phyloP scores from a whole-genome alignment of 2,329 filamentous ascomycete genomes.

The Trichoderma atroviride region DNA sequence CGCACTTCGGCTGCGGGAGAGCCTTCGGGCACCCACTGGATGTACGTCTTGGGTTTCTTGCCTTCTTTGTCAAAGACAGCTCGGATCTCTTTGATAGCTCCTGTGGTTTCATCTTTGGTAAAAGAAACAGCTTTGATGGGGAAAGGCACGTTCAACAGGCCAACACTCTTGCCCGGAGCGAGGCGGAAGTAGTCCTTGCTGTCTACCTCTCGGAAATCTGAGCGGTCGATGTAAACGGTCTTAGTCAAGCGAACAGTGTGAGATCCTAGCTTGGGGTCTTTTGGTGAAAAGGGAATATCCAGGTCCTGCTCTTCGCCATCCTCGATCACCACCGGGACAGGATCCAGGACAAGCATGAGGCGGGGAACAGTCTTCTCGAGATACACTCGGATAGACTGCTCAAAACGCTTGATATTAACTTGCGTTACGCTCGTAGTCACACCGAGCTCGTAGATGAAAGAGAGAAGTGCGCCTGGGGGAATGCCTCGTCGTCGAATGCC shows the following conservation, averaged over 20 bases:
- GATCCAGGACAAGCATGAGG: constrained; percentile 86
- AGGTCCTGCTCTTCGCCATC: constrained; percentile 63
- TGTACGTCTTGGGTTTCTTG: constrained; percentile 73
- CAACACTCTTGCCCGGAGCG: constrained; percentile 74
- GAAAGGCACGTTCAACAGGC: constrained; percentile 71
- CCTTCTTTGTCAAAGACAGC: constrained; percentile 67
- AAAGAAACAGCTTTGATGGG: constrained; percentile 72
- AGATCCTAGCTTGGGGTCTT: constrained; percentile 69
- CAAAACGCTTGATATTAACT: constrained; percentile 81
- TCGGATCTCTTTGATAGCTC: constrained; percentile 66
- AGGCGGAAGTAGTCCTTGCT: constrained; percentile 78
- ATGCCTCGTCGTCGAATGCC: constrained; percentile 82
- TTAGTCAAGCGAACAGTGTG: constrained; percentile 68
- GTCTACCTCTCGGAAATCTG: constrained; percentile 76
- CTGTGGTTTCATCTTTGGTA: constrained; percentile 64
- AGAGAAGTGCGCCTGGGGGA: constrained; percentile 83
- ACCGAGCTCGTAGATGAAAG: constrained; percentile 88
- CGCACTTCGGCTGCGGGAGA: constrained; percentile 70
- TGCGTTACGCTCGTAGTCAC: constrained; percentile 81
- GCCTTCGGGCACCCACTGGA: constrained; percentile 79
- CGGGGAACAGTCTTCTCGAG: constrained; percentile 86
- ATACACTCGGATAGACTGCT: constrained; percentile 81
- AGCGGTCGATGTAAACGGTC: constrained; percentile 52
- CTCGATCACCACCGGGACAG: constrained; percentile 79
- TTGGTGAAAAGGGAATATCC: constrained; percentile 79